A percentile compares a stretch with the other conserved stretches of the same genome.
Conservation (phyloP, 2,329 filamentous ascomycete genomes). For the Arthrobotrys pseudoclavata region DNA sequence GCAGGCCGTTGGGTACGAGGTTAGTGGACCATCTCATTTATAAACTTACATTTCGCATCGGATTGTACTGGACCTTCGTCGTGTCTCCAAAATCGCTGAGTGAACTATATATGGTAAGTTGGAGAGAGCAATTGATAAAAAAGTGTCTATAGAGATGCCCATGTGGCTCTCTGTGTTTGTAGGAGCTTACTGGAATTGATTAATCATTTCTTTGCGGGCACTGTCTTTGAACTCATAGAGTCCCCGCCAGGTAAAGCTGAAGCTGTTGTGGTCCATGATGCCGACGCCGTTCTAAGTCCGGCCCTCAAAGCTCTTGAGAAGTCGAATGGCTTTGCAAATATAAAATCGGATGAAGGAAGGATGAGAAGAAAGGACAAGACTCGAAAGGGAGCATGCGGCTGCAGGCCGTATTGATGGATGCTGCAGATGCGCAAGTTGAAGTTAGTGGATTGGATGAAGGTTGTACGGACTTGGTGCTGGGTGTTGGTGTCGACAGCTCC, state of each 20-base stretch:
- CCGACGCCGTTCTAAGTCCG: background rate
- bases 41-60: constrained; percentile 38
- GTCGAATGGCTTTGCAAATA: background rate
- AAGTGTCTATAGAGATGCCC: background rate
- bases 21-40: background rate
- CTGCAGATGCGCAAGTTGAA: background rate
- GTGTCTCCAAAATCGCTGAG: constrained; percentile 37
- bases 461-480: constrained; percentile 4
- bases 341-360: background rate
- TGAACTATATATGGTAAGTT: constrained; percentile 12
- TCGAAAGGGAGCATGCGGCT: background rate
- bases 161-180: background rate
- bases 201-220: constrained; percentile 43
- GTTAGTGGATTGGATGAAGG: constrained; percentile 7
- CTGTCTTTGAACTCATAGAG: constrained; percentile 55
- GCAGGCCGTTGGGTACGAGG: too few relatives aligned
- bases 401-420: background rate
- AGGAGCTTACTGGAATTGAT: constrained; percentile 39
- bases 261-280: constrained; percentile 47
- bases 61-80: constrained; percentile 53
- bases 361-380: background rate
- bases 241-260: constrained; percentile 54
- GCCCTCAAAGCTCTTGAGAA: background rate
- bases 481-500: background rate
- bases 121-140: background rate